A percentile compares a stretch with the other conserved stretches of the same genome.
phyloP scores from a whole-genome alignment of 495 filamentous ascomycete species.

The Podospora tetraspora region DNA sequence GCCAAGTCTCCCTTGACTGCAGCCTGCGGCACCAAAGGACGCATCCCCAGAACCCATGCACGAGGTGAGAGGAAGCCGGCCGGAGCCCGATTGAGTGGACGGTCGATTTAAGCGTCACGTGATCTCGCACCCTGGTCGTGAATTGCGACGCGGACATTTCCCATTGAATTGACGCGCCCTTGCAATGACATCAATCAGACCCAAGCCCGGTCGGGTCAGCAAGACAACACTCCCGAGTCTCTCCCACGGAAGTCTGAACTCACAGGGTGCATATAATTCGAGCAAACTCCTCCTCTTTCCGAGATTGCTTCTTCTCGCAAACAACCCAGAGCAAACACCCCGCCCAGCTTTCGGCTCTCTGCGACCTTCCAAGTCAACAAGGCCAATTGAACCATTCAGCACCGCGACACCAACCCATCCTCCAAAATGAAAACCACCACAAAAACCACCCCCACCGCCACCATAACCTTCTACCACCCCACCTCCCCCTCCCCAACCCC shows the following conservation, averaged over 20 bases:
- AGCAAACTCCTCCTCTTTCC: not conserved
- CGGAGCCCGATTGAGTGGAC: too few species aligned
- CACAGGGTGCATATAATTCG: not conserved
- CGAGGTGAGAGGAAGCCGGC: too few species aligned
- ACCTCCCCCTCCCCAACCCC: slow-evolving; percentile 10
- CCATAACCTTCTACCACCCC: not conserved
- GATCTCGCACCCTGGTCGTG: slow-evolving; percentile 21
- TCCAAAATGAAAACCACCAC: not conserved
- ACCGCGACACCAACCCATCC: not conserved
- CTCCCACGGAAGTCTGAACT: not conserved
- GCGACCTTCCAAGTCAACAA: not conserved
- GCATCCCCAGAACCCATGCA: too few species aligned
- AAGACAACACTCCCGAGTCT: not conserved
- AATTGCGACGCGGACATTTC: not conserved
- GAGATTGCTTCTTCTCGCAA: not conserved
- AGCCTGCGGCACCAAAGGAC: too few species aligned
- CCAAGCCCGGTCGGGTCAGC: not conserved
- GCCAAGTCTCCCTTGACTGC: too few species aligned
- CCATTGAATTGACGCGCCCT: slow-evolving; percentile 19
- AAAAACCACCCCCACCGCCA: slow-evolving; percentile 4
- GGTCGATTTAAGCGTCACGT: slow-evolving; percentile 15
- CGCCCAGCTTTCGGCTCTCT: not conserved
- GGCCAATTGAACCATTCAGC: too few species aligned
- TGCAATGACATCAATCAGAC: slow-evolving; percentile 21
- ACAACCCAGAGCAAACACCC: not conserved